Base-by-base conservation (phyloP, 257 asterid genomes). In the Solanum lycopersicoides region DNA sequence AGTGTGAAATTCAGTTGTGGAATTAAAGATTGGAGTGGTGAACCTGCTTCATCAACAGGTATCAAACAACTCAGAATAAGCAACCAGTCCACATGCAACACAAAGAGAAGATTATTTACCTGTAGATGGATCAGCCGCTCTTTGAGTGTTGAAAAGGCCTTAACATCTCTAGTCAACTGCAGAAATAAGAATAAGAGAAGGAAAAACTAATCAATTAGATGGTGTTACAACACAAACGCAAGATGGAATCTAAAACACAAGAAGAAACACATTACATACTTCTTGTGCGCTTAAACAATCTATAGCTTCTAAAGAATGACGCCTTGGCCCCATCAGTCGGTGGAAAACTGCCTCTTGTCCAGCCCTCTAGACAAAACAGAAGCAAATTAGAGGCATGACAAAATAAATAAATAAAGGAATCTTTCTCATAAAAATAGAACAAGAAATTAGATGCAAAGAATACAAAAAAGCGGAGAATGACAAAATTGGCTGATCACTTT, bases 321-420 rank as follows among this genome's bases (percentile, higher is more conserved):
- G 90, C 15, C 92, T 86, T 69, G 98, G 98, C 82, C 99, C 96
- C 98, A 91, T 94, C 89, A 96, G 88, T 87, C 98, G 95, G 89
- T 97, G 99, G 88, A 88, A 94, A 86, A 90, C 89, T 50, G 98
- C 89, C 86, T 91, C 95, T 89, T 68, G 90, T 82, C 89, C 91
- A 84, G 86, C 69, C 88, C 76, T 92, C 98, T 95, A 87, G 47
- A 47, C 80, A 86, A 90, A 86, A 88, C 25, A 86, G 89, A 89
- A 63, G 68, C 28, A 74, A 83, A 86, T 28, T 77, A 35, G 71
- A 84, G 77, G 7, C 47, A 23, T 28, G 32, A 74, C 25, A 60
- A 71, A n/a, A 16, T 12, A 65, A 82, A 7, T 3, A 82, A 68
- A 66, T 34, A 87, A 21, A 88, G 35, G 45, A 75, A 56, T 47